Percentiles rank a stretch among this genome's conserved stretches.
Evolutionary conservation across 106 monocot genomes (phyloP).

Genomic region (Iris macrosiphon): DNA sequence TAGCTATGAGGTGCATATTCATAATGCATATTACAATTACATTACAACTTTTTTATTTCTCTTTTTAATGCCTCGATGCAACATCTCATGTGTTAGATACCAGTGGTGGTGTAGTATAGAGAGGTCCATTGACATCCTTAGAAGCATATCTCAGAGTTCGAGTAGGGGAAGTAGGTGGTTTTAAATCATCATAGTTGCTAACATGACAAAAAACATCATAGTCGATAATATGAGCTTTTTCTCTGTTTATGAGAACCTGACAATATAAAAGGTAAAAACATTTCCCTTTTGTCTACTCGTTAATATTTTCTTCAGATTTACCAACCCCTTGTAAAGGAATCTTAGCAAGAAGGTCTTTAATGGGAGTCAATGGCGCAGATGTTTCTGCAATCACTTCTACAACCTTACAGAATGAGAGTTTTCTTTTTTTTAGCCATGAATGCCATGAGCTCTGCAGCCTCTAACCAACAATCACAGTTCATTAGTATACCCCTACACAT

Average conservation of each 20-base stretch:
- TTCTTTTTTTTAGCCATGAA: constrained; percentile 77
- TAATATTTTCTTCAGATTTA: constrained; percentile 5
- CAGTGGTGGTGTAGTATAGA: constrained; percentile 14
- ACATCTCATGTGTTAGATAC: neutral
- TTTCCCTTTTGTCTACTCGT: neutral
- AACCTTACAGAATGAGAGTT: constrained; percentile 61
- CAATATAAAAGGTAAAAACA: neutral
- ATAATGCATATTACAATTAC: neutral
- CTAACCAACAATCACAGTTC: neutral
- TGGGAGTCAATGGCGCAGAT: constrained; percentile 55
- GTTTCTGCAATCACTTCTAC: constrained; percentile 82
- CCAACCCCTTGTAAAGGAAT: constrained; percentile 55
- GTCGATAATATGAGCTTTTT: neutral
- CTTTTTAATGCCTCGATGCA: too few relatives aligned
- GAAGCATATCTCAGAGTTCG: neutral
- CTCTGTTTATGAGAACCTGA: neutral
- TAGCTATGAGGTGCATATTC: neutral
- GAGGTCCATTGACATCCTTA: constrained; percentile 21
- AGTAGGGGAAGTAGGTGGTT: too few relatives aligned
- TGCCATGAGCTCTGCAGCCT: constrained; percentile 83
- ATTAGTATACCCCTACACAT: too few relatives aligned
- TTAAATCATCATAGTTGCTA: too few relatives aligned
- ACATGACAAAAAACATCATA: too few relatives aligned
- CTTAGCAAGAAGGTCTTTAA: constrained; percentile 58
- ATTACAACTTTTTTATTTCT: too few relatives aligned